phyloP scores from a whole-genome alignment of 2,329 filamentous ascomycete species.

The Xylaria sp. region DNA sequence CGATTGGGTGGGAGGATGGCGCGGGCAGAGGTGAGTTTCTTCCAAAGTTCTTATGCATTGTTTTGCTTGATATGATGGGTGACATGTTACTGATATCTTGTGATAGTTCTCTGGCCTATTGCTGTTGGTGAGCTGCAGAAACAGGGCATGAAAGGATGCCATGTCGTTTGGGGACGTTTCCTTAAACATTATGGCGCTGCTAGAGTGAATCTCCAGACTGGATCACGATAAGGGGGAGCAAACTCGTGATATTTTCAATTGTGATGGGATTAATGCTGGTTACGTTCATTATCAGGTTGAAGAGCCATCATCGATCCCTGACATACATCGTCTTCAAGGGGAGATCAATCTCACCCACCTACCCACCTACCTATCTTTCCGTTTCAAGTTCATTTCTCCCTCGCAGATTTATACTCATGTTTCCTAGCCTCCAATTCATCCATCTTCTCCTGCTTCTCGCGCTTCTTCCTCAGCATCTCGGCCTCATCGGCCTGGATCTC shows the following conservation, averaged over 20 bases:
- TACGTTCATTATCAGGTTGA: background rate
- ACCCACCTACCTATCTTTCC: background rate
- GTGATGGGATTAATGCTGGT: background rate
- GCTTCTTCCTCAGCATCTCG: constrained; percentile 25
- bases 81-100: background rate
- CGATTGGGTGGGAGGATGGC: constrained; percentile 15
- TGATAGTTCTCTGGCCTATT: constrained; percentile 14
- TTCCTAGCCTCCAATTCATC: constrained; percentile 25
- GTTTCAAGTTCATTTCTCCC: constrained; percentile 1
- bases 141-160: constrained; percentile 6
- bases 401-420: constrained; percentile 6
- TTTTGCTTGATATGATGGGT: background rate
- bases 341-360: background rate
- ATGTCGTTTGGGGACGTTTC: constrained; percentile 13
- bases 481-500: constrained; percentile 28
- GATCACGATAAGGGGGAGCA: background rate
- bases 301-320: background rate
- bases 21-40: constrained; percentile 11
- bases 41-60: background rate
- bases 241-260: background rate
- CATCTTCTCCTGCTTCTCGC: constrained; percentile 26
- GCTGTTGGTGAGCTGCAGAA: constrained; percentile 13
- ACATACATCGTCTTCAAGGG: background rate
- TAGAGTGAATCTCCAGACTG: constrained; percentile 8
- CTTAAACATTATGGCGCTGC: constrained; percentile 13